Base-by-base conservation (phyloP, 1,284 basidiomycete species). In the Ustilago cynodontis region DNA sequence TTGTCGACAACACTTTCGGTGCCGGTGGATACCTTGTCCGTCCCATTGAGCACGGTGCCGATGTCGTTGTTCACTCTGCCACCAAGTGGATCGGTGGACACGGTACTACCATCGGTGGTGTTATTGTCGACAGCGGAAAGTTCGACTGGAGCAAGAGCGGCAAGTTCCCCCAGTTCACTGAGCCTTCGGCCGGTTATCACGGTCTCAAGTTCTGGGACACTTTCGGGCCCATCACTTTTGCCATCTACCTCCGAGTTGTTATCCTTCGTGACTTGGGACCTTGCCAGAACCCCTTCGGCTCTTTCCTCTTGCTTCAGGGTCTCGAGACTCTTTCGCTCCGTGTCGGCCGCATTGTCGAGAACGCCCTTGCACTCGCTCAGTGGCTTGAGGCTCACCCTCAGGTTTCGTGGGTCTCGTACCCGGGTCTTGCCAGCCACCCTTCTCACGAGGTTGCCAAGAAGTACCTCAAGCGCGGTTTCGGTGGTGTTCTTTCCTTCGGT, bases 21-120 rank as follows among this genome's bases (percentile, higher is more conserved):
- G 91, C 93, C 86, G 93, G 92, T 79, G 91, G 92, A 18, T 93
- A 92, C 82, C 88, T 93, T 39, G 86, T 92, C 61, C 88, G 89
- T 4, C 93, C 94, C 11, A 91, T 94, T 65, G 90, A 92, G 28
- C 89, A 91, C 73, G 94, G 94, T 28, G 93, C 93, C 49, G 92
- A 95, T 82, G 93, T 95, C 65, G 89, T 95, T 89, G 92, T 94
- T 8, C 92, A 94, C 87, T 92, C 91, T 67, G 93, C 93, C 0
- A 94, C 93, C 3, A 95, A 95, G 85, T 95, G 94, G 94, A 94
- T 95, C 58, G 92, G 93, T 31, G 93, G 94, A 0, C 94, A 94
- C 84, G 93, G 94, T 65, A 95, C 92, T 2, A 94, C 93, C 28
- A 93, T 95, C 57, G 93, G 89, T 6, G 94, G 94, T 67, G 91